phyloP scores from a whole-genome alignment of 441 rosid genomes.

The Pelargonium citronellum region DNA sequence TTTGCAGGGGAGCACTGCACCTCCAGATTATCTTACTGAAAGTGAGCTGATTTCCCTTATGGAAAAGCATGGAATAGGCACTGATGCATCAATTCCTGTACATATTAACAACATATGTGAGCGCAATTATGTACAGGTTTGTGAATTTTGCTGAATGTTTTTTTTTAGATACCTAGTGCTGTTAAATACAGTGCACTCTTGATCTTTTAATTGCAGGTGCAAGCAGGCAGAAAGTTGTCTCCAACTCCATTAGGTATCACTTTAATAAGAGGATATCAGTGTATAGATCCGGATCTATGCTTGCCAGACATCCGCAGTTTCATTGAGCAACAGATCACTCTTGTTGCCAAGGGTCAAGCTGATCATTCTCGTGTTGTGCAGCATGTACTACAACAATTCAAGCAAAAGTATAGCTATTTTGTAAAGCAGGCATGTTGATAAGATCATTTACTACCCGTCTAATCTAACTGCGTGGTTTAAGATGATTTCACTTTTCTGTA shows the following conservation, averaged over 20 bases:
- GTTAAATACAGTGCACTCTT: neutral
- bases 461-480: neutral
- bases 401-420: constrained; percentile 63
- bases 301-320: constrained; percentile 92
- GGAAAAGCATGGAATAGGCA: constrained; percentile 94
- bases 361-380: constrained; percentile 65
- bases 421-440: constrained; percentile 58
- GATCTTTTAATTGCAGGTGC: constrained; percentile 50
- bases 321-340: constrained; percentile 91
- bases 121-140: constrained; percentile 89
- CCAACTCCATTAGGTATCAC: constrained; percentile 88
- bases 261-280: constrained; percentile 82
- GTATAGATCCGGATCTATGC: constrained; percentile 90
- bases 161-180: neutral
- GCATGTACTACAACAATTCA: constrained; percentile 80
- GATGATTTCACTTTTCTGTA: neutral
- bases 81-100: constrained; percentile 87
- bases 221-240: constrained; percentile 73
- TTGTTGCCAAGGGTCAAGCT: constrained; percentile 82
- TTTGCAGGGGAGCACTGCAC: constrained; percentile 61
- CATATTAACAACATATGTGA: constrained; percentile 95
- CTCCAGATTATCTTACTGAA: constrained; percentile 84
- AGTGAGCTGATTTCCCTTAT: constrained; percentile 89
- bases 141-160: constrained; percentile 1
- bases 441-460: constrained; percentile 5